Evolutionary conservation across 345 rosid genomes (phyloP), one percentile per base, ranked within the genome.

Genomic region (Gossypium sturtianum): DNA sequence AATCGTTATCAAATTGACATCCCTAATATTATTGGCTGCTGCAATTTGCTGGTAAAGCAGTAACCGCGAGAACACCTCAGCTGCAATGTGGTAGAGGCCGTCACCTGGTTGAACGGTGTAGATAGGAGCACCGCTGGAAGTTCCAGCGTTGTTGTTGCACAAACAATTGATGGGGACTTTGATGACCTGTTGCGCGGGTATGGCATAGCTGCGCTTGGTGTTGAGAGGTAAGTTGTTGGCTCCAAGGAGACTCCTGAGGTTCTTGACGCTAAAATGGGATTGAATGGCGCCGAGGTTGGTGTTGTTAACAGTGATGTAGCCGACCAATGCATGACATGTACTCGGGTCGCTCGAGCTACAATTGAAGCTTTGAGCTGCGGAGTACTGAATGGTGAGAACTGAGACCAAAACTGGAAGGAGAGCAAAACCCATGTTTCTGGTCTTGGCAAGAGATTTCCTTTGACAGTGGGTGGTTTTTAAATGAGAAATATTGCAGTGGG

Each of bases 81-180:
- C 2, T 25, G 93, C 89, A 60, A 88, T 85, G 34, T 66, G 23
- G 73, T 2, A 81, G 0, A 90, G 86, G 0, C 15, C 25, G 49
- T 90, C 93, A 15, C 9, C 86, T 7, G 48, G 3, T 53, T 73
- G 81, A 64, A 91, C 87, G 12, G 78, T 80, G 84, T 91, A 89
- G 13, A 62, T 48, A 27, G 92, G 91, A 1, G 68, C 64, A 25
- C 59, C 53, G 76, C 62, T 54, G 22, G 97, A 87, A 41, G 52
- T 74, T 0, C 94, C 94, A 20, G 85, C 82, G 79, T 84, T 86
- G 76, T 85, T 83, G 25, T 79, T 80, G 83, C 97, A 91, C 27
- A 65, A 13, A 77, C 97, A 91, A 34, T 87, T 80, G 84, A 91
- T 79, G 47, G 94, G 94, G 77, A 91, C 71, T 13, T 63, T 58